phyloP scores from a whole-genome alignment of 495 filamentous ascomycete species.

The Aspergillus homomorphus region DNA sequence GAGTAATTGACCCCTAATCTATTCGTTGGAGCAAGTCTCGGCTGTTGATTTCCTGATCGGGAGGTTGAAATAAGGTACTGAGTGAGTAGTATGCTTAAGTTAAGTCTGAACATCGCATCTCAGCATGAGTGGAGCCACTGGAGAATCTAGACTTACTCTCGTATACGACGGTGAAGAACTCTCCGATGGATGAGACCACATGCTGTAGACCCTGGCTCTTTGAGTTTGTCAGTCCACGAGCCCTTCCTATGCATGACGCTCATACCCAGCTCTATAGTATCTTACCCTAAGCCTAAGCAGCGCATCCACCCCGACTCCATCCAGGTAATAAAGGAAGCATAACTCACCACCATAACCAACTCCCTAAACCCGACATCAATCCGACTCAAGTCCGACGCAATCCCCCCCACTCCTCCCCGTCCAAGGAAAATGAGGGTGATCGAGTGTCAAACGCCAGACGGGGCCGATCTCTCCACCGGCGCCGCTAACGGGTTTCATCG shows the following conservation, averaged over 20 bases:
- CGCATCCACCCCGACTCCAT: too few relatives aligned
- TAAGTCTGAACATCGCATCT: neutral
- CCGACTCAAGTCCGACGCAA: neutral
- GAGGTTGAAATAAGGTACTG: neutral
- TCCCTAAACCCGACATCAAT: neutral
- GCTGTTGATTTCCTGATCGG: too few relatives aligned
- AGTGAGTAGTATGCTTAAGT: neutral
- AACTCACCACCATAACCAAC: too few relatives aligned
- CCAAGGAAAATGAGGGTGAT: neutral
- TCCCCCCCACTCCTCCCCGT: neutral
- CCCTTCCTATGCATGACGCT: too few relatives aligned
- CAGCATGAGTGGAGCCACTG: too few relatives aligned
- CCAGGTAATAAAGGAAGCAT: too few relatives aligned
- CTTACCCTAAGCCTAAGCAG: too few relatives aligned
- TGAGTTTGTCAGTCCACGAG: too few relatives aligned
- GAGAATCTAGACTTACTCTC: neutral
- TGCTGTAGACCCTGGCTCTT: too few relatives aligned
- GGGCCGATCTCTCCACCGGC: neutral
- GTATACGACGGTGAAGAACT: neutral
- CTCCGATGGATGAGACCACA: too few relatives aligned
- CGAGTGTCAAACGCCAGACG: neutral
- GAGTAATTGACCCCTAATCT: neutral
- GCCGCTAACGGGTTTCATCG: neutral
- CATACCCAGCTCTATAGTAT: too few relatives aligned
- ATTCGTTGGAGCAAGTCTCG: neutral